Evolutionary conservation across 805 yeast genomes (phyloP).

Genomic region (Saccharomycopsis vini): DNA sequence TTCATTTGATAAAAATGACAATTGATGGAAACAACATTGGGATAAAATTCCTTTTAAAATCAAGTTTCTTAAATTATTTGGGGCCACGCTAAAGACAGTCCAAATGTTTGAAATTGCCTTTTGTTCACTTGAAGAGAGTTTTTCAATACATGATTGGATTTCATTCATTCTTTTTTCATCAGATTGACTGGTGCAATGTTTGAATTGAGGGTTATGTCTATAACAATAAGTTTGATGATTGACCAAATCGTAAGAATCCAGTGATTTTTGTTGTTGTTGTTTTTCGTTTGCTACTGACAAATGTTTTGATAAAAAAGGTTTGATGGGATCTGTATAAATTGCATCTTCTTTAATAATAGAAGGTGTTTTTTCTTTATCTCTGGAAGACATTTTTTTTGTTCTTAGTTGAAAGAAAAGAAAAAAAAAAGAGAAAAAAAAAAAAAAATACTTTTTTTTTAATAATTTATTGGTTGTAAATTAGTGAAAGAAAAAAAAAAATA

Average conservation of each 20-base stretch:
- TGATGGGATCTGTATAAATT: too few species aligned
- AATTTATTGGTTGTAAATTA: too few species aligned
- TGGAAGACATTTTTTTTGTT: too few species aligned
- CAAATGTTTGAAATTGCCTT: conserved; percentile 75
- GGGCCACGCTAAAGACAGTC: conserved; percentile 74
- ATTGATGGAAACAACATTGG: conserved; percentile 92
- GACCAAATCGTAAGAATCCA: conserved; percentile 45
- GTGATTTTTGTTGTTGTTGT: conserved; percentile 32
- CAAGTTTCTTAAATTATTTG: conserved; percentile 56
- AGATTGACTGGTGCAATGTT: conserved; percentile 58
- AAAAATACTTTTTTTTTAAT: too few species aligned
- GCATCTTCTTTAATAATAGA: too few species aligned
- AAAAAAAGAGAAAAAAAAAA: too few species aligned
- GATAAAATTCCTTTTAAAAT: conserved; percentile 76
- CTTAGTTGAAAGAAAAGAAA: too few species aligned
- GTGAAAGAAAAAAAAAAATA: too few species aligned
- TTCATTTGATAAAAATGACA: conserved; percentile 76
- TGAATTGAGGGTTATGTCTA: conserved; percentile 85
- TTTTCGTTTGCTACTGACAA: conserved; percentile 20
- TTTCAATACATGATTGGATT: conserved; percentile 49
- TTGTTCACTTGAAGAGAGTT: conserved; percentile 60
- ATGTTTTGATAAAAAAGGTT: conserved; percentile 29
- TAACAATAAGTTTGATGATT: conserved; percentile 81
- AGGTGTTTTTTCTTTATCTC: too few species aligned
- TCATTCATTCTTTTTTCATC: conserved; percentile 57